These are phyloP conservation scores for Zelonia costaricensis DNA, from an alignment of 208 protist species.

Conservation along the genomic window DNA sequence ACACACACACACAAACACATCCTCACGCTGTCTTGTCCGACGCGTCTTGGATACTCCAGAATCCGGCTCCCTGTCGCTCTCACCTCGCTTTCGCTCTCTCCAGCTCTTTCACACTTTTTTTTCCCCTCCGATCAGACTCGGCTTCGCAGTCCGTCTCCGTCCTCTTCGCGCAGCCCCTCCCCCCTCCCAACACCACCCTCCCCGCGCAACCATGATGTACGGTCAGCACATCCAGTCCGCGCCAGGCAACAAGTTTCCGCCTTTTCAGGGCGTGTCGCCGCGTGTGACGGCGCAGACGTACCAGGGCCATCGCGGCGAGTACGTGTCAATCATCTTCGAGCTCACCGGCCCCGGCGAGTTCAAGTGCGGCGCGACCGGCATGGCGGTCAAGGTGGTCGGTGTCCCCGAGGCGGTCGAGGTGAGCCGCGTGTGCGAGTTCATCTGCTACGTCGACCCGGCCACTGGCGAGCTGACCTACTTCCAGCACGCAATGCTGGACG, in stretches of 20 bases:
- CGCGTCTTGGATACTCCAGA: too few relatives aligned
- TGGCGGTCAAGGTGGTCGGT: conserved; percentile 60
- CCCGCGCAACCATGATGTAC: conserved; percentile 29
- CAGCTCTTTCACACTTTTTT: too few relatives aligned
- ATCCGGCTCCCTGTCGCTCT: too few relatives aligned
- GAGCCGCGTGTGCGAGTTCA: conserved; percentile 89
- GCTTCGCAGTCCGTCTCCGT: too few relatives aligned
- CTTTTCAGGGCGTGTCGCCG: conserved; percentile 83
- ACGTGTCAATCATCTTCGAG: conserved; percentile 83
- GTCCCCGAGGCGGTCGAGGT: conserved; percentile 76
- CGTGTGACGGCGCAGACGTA: conserved; percentile 74
- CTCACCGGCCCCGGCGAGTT: conserved; percentile 78
- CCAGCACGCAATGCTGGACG: conserved; percentile 85
- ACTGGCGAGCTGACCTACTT: conserved; percentile 78
- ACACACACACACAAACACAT: too few relatives aligned
- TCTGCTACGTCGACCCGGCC: conserved; percentile 87
- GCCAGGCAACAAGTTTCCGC: conserved; percentile 48
- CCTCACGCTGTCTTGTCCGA: too few relatives aligned
- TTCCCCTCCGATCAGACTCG: too few relatives aligned
- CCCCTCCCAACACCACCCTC: too few relatives aligned
- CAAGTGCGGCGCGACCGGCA: conserved; percentile 63
- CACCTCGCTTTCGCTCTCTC: too few relatives aligned
- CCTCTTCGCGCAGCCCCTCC: too few relatives aligned
- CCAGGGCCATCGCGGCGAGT: conserved; percentile 75
- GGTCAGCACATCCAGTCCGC: conserved; percentile 21